phyloP scores from a whole-genome alignment of 805 yeast genomes.

The Kodamaea leandrae region DNA sequence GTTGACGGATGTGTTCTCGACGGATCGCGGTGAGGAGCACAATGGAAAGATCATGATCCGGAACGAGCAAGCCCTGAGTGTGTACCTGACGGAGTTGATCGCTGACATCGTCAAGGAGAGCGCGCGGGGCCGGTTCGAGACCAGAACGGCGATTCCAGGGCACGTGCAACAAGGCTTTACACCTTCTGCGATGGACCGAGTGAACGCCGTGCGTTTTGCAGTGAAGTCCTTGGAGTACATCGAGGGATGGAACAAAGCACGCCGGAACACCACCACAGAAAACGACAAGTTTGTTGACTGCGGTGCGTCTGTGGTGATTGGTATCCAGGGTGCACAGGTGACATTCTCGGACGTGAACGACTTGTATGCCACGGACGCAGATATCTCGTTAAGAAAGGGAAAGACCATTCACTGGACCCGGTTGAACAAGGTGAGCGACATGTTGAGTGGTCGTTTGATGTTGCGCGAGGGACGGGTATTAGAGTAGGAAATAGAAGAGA shows the following conservation, averaged over 20 bases:
- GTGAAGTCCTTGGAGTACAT: slow-evolving; percentile 68
- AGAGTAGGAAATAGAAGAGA: background rate
- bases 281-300: slow-evolving; percentile 1
- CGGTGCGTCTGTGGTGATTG: slow-evolving; percentile 55
- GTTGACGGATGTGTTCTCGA: slow-evolving; percentile 56
- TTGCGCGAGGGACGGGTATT: slow-evolving; percentile 22
- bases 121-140: slow-evolving; percentile 64
- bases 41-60: slow-evolving; percentile 69
- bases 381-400: slow-evolving; percentile 64
- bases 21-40: slow-evolving; percentile 61
- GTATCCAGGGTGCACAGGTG: slow-evolving; percentile 66
- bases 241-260: slow-evolving; percentile 37
- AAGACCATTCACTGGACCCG: slow-evolving; percentile 65
- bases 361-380: slow-evolving; percentile 60
- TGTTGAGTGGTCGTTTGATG: slow-evolving; percentile 67
- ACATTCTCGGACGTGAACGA: slow-evolving; percentile 54
- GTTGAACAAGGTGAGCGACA: slow-evolving; percentile 57
- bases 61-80: slow-evolving; percentile 65
- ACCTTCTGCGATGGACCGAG: slow-evolving; percentile 77
- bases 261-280: too few relatives aligned
- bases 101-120: slow-evolving; percentile 70
- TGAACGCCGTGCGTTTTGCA: slow-evolving; percentile 69
- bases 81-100: slow-evolving; percentile 63
- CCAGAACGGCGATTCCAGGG: slow-evolving; percentile 80
- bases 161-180: slow-evolving; percentile 84